Evolutionary conservation across 2,329 filamentous ascomycete genomes (phyloP).

Genomic region (Lecanosticta acicola): DNA sequence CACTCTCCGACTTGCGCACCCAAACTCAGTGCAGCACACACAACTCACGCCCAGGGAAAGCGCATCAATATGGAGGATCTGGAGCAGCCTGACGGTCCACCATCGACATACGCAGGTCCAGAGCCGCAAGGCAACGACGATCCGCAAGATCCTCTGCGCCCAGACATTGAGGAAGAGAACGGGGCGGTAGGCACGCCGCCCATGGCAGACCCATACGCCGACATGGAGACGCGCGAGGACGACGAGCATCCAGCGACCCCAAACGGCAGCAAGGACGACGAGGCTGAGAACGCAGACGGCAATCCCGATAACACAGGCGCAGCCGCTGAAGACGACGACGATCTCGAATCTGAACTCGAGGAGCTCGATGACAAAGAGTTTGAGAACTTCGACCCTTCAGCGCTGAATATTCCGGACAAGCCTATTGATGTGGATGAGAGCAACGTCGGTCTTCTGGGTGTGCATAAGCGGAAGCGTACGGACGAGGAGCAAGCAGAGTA

Average conservation of each 20-base stretch:
- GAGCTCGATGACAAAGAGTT: slow-evolving; percentile 62
- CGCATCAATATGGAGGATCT: slow-evolving; percentile 39
- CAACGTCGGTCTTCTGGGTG: slow-evolving; percentile 55
- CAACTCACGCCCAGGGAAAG: background rate
- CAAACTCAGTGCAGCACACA: background rate
- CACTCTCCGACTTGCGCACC: too few species aligned
- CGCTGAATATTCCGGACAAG: slow-evolving; percentile 52
- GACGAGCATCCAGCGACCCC: slow-evolving; percentile 26
- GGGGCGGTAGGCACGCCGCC: slow-evolving; percentile 39
- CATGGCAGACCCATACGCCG: slow-evolving; percentile 38
- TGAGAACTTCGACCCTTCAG: slow-evolving; percentile 57
- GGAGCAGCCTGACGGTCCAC: slow-evolving; percentile 32
- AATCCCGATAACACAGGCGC: slow-evolving; percentile 24
- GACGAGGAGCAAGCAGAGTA: slow-evolving; percentile 55
- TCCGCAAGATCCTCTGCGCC: slow-evolving; percentile 41
- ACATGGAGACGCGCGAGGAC: slow-evolving; percentile 42
- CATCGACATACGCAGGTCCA: slow-evolving; percentile 36
- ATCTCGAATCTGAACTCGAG: slow-evolving; percentile 56
- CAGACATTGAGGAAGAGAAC: slow-evolving; percentile 47
- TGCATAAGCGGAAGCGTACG: slow-evolving; percentile 61
- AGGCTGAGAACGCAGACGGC: slow-evolving; percentile 25
- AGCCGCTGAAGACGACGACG: slow-evolving; percentile 44
- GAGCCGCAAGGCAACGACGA: slow-evolving; percentile 46
- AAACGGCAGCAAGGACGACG: slow-evolving; percentile 17
- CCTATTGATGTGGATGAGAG: slow-evolving; percentile 19